Base-by-base conservation (phyloP, 2,329 filamentous ascomycete species). In the Sclerotinia borealis region DNA sequence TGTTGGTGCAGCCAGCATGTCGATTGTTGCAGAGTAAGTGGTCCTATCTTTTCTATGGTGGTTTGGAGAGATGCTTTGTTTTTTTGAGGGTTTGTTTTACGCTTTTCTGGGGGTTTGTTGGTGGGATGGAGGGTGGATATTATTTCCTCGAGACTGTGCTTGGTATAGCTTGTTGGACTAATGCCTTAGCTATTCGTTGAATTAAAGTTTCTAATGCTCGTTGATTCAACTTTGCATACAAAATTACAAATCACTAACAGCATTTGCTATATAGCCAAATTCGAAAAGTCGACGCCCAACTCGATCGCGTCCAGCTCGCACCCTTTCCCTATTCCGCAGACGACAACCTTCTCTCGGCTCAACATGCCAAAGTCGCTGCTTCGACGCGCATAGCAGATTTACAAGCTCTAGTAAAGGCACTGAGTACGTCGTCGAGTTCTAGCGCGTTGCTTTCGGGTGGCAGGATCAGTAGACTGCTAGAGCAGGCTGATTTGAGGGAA, bases 341-440 rank as follows among this genome's bases (percentile, higher is more conserved):
- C 61, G 77, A 79, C 58, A 76, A 67, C 34, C 75, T 70, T 62
- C 66, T 67, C n/a, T 65, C 68, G 9, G 60, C 68, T 17, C 65
- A 69, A 41, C 69, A 51, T 43, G 66, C 65, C 13, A 66, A 66
- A 70, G 56, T 72, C 68, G 76, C 81, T 66, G 67, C 70, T 64
- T 82, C 81, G 25, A 80, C 82, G 31, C 78, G 85, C 59, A 77
- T 88, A 69, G 77, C 84, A 74, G 80, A 86, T 60, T 78, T 96
- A 45, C 83, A 92, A 68, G 79, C 78, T 63, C 83, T 92, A 61
- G 84, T 91, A 71, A 88, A 88, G 75, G 80, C 85, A 3, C 77
- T 96, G 17, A 93, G 90, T 25, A 85, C 88, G 4, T 85, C 85
- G 2, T 85, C 88, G 0, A 84, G 85, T 3, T 85, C 87, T 6